Evolutionary conservation across 2,329 filamentous ascomycete species (phyloP).

Genomic region (Chaetomium sp.): DNA sequence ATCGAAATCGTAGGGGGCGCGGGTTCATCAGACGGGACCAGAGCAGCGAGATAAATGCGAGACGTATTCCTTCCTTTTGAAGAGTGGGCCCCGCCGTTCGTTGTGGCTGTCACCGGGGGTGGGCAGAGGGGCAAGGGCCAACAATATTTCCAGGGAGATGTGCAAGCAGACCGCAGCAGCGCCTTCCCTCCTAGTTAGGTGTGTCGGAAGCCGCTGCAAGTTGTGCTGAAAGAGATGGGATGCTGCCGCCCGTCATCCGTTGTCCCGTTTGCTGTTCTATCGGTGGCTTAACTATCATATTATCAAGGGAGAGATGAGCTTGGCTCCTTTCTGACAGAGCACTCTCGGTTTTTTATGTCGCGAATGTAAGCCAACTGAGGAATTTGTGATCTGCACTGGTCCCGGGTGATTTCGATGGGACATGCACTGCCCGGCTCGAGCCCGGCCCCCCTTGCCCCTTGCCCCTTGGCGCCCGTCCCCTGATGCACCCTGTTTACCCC

Average conservation of each 20-base stretch:
- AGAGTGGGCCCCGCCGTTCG: neutral
- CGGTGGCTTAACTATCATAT: neutral
- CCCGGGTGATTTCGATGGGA: constrained; percentile 8
- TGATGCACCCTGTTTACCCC: neutral
- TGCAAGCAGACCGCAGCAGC: neutral
- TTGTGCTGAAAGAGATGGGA: neutral
- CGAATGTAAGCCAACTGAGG: neutral
- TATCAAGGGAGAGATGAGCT: neutral
- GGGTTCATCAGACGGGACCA: constrained; percentile 1
- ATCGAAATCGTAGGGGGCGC: constrained; percentile 7
- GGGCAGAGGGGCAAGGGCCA: neutral
- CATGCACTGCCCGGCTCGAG: constrained; percentile 17
- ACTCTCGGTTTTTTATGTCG: constrained; percentile 1
- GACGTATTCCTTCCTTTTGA: constrained; percentile 7
- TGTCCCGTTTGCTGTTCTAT: neutral
- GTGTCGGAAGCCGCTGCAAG: neutral
- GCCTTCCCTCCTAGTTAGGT: neutral
- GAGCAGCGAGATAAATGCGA: constrained; percentile 17
- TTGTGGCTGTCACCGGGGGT: constrained; percentile 14
- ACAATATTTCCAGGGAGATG: neutral
- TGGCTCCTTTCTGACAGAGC: neutral
- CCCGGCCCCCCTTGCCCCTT: constrained; percentile 3
- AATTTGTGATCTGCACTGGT: constrained; percentile 10
- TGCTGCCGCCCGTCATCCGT: neutral
- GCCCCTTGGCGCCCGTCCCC: neutral